Base-by-base conservation (phyloP, 2,329 filamentous ascomycete genomes). In the Knoxdaviesia capensis region DNA sequence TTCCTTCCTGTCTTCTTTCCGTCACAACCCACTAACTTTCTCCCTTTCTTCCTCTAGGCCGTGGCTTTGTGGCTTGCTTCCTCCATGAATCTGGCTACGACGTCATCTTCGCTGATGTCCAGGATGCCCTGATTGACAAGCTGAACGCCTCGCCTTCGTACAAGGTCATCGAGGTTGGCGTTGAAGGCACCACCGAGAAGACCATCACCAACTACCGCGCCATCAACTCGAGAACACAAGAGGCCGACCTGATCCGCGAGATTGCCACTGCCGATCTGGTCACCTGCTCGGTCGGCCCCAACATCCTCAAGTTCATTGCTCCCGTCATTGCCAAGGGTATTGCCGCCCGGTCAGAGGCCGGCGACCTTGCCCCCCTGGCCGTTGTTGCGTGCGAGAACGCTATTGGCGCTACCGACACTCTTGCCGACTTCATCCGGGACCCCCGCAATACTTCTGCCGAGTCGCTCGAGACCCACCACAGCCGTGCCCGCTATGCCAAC, bases 371-470 rank as follows among this genome's bases (percentile, higher is more conserved):
- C 47, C 87, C 88, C 6, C 62, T 96, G 36, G 77, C 87, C 28
- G 83, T 98, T 56, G 94, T 98, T 62, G 90, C 90, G 44, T 98
- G 90, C 62, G 90, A 98, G 68, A 98, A 98, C 61, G 85, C 85
- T 57, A 94, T 96, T 56, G 84, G 84, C 49, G 90, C 86, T 53
- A 96, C 90, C 40, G 83, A 90, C 56, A 84, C 81, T 35, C 79
- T 94, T 41, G 83, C 80, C 49, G 72, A 71, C 36, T 77, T 80
- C 67, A 93, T 93, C 66, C 80, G 79, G 59, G 66, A 77, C 48
- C 68, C 78, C 52, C 65, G 72, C 52, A 79, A 90, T 65, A 83
- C 86, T 37, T 66, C 74, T 20, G 62, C 72, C 35, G 66, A 77
- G 40, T 76, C 78, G 42, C 68, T 86, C 39, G 69, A 71, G 10